These are phyloP conservation scores for Acanthamoeba castellanii DNA, from an alignment of 208 protist species.

Conservation along the genomic window DNA sequence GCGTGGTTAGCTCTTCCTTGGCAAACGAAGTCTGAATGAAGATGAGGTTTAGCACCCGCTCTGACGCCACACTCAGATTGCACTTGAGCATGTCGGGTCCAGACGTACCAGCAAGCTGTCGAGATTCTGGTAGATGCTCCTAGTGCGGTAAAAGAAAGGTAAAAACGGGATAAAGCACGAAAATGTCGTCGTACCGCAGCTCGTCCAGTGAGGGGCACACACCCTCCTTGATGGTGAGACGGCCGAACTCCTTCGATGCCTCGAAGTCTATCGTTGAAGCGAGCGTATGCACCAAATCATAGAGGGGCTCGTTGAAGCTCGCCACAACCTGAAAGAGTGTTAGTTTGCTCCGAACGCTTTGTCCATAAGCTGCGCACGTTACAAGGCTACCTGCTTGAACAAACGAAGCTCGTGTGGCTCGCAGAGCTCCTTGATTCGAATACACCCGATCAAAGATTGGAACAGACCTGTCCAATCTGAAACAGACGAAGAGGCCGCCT, in stretches of 20 bases:
- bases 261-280: slow-evolving; percentile 29
- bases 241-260: neutral
- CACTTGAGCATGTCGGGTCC: too few relatives aligned
- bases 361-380: too few relatives aligned
- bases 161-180: too few relatives aligned
- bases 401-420: neutral
- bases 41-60: too few relatives aligned
- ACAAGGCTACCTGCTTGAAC: neutral
- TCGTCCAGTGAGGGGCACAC: slow-evolving; percentile 3
- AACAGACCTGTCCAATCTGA: slow-evolving; percentile 41
- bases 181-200: slow-evolving; percentile 1
- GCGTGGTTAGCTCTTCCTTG: neutral
- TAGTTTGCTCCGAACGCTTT: neutral
- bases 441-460: slow-evolving; percentile 15
- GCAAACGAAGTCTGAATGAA: slow-evolving; percentile 50
- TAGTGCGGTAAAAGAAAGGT: neutral
- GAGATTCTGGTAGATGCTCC: neutral
- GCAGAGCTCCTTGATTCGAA: slow-evolving; percentile 41
- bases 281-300: slow-evolving; percentile 8
- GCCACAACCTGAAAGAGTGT: neutral
- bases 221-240: neutral
- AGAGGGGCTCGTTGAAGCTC: neutral
- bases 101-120: neutral
- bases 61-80: too few relatives aligned
- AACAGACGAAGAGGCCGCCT: neutral